These are phyloP conservation scores for Diddensiella caesifluorescens DNA, from an alignment of 805 yeast genomes.

Conservation along the genomic window DNA sequence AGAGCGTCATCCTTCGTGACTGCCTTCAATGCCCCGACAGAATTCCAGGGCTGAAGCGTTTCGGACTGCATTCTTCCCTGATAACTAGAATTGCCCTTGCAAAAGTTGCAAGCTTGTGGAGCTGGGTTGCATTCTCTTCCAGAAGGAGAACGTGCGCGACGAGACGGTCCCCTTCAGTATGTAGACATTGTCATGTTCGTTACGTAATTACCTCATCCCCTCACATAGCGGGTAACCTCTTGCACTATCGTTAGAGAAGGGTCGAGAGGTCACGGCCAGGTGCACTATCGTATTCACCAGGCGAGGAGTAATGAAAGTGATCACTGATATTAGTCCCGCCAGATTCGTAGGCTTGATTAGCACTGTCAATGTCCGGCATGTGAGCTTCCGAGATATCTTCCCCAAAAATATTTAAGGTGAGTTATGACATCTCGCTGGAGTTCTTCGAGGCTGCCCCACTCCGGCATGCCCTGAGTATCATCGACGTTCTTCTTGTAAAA, in stretches of 20 bases:
- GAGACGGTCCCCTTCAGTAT: background rate
- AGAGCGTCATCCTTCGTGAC: no score
- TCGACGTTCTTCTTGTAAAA: background rate
- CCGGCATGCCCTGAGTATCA: no score
- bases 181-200: background rate
- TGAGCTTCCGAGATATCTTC: background rate
- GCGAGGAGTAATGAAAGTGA: background rate
- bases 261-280: no score
- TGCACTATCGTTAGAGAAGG: background rate
- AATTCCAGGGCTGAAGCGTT: background rate
- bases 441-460: background rate
- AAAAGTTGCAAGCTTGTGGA: background rate
- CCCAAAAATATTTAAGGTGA: background rate
- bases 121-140: background rate
- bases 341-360: background rate
- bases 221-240: background rate
- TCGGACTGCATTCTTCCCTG: background rate
- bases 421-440: background rate
- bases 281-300: no score
- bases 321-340: background rate
- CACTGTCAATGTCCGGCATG: background rate
- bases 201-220: background rate
- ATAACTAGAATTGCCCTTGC: background rate
- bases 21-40: no score
- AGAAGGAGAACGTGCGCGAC: background rate